phyloP scores from a whole-genome alignment of 352 stramenopile genomes.

The Globisporangium uncinulatum region DNA sequence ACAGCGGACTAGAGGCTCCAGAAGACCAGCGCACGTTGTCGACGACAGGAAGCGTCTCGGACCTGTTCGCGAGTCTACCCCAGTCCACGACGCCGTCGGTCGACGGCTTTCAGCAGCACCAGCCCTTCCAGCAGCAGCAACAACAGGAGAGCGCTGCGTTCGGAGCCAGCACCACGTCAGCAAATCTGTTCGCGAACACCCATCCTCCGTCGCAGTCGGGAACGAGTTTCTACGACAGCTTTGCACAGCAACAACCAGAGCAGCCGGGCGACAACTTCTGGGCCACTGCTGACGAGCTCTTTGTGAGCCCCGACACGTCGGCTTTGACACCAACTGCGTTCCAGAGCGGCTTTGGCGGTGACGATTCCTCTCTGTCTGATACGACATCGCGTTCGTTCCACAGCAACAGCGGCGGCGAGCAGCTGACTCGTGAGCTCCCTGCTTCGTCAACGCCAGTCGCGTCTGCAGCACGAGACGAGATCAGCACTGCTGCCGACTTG shows the following conservation, averaged over 20 bases:
- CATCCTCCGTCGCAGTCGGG: neutral
- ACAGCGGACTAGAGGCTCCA: conserved; percentile 3
- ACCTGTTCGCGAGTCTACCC: conserved; percentile 6
- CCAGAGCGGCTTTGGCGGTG: neutral
- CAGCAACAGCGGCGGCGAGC: neutral
- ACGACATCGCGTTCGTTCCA: conserved; percentile 1
- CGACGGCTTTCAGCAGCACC: conserved; percentile 7
- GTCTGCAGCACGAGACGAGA: neutral
- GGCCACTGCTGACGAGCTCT: conserved; percentile 2
- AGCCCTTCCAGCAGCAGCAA: neutral
- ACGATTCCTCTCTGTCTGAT: neutral
- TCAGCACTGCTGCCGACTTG: neutral
- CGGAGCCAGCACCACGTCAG: neutral
- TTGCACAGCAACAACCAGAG: conserved; percentile 1
- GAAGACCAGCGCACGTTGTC: conserved; percentile 4
- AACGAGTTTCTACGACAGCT: conserved; percentile 5
- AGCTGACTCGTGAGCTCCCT: neutral
- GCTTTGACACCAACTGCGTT: no score
- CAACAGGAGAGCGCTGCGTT: neutral
- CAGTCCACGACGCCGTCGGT: conserved; percentile 5
- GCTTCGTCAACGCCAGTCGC: neutral
- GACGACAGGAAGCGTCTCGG: conserved; percentile 3
- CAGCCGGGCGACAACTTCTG: neutral
- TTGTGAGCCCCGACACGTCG: conserved; percentile 1
- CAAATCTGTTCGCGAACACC: conserved; percentile 9